A percentile compares a stretch with the other conserved stretches of the same genome.
Evolutionary conservation across 1,284 basidiomycete species (phyloP).

Genomic region (Gymnopus androsaceus): DNA sequence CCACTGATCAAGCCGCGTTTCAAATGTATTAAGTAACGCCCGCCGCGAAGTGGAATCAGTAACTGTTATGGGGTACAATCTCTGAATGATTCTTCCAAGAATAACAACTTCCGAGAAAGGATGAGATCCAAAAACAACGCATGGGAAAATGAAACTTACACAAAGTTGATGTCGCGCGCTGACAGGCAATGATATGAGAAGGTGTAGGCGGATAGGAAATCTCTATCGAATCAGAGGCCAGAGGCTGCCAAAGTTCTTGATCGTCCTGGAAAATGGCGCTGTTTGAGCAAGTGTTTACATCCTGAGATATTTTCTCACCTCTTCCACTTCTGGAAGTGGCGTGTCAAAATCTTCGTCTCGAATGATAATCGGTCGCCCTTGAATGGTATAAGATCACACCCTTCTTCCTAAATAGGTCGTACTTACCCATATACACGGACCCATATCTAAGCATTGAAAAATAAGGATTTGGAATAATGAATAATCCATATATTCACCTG

Average conservation of each 20-base stretch:
- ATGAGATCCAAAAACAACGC: conserved; percentile 1
- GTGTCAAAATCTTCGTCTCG: conserved; percentile 77
- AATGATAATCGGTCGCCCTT: conserved; percentile 71
- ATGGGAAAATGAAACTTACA: conserved; percentile 41
- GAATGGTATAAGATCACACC: conserved; percentile 4
- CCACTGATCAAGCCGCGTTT: conserved; percentile 77
- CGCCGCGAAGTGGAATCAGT: conserved; percentile 47
- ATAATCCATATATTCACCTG: conserved; percentile 46
- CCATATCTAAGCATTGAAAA: conserved; percentile 48
- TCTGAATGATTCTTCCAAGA: conserved; percentile 65
- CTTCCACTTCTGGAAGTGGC: conserved; percentile 59
- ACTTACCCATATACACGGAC: conserved; percentile 68
- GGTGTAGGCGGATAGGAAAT: conserved; percentile 47
- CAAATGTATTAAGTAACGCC: conserved; percentile 54
- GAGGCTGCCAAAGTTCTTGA: conserved; percentile 56
- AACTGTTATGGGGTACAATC: conserved; percentile 73
- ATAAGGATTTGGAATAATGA: conserved; percentile 4
- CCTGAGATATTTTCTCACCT: conserved; percentile 34
- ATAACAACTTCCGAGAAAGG: conserved; percentile 52
- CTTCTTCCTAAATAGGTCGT: conserved; percentile 3
- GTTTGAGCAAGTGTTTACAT: not conserved
- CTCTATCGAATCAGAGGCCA: conserved; percentile 40
- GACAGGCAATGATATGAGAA: conserved; percentile 54
- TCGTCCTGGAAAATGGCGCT: conserved; percentile 49
- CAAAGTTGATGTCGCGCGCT: conserved; percentile 61